These are phyloP conservation scores for Backusella morwellensis DNA, from an alignment of 192 early-diverging fungal species.

Conservation along the genomic window DNA sequence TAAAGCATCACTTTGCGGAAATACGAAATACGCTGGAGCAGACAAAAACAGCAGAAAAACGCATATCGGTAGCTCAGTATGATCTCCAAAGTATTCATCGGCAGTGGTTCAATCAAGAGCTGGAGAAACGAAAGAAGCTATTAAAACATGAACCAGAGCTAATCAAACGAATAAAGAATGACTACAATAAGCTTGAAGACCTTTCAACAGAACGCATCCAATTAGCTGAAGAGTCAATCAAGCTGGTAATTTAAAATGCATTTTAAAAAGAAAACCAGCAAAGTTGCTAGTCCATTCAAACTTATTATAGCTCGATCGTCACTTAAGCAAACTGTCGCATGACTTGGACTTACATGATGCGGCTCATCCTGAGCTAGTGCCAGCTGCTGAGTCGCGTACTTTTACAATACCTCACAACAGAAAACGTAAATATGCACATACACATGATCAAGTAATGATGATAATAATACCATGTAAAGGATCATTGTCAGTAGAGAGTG, in stretches of 20 bases:
- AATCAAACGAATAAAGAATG: slow-evolving; percentile 21
- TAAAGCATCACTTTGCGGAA: slow-evolving; percentile 33
- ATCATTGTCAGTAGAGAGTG: neutral
- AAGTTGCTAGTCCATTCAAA: neutral
- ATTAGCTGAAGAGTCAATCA: slow-evolving; percentile 29
- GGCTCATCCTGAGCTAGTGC: slow-evolving; percentile 12
- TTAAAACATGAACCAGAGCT: slow-evolving; percentile 29
- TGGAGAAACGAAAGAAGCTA: slow-evolving; percentile 18
- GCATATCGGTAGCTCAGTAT: slow-evolving; percentile 19
- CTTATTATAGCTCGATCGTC: slow-evolving; percentile 27
- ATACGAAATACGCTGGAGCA: slow-evolving; percentile 31
- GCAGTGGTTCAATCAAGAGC: slow-evolving; percentile 25
- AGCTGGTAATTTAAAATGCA: slow-evolving; percentile 16
- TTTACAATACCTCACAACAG: slow-evolving; percentile 2
- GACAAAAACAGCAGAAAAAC: slow-evolving; percentile 20
- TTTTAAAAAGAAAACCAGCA: neutral
- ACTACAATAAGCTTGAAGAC: slow-evolving; percentile 26
- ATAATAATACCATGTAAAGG: neutral
- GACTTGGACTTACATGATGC: slow-evolving; percentile 29
- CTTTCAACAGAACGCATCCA: slow-evolving; percentile 25
- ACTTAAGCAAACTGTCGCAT: slow-evolving; percentile 20
- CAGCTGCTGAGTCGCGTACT: neutral
- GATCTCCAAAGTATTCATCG: slow-evolving; percentile 29
- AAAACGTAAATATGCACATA: neutral
- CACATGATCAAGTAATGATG: neutral